A percentile compares a stretch with the other conserved stretches of the same genome.
Evolutionary conservation across 768 basidiomycete species (phyloP).

Genomic region (Termitomyces sp.): DNA sequence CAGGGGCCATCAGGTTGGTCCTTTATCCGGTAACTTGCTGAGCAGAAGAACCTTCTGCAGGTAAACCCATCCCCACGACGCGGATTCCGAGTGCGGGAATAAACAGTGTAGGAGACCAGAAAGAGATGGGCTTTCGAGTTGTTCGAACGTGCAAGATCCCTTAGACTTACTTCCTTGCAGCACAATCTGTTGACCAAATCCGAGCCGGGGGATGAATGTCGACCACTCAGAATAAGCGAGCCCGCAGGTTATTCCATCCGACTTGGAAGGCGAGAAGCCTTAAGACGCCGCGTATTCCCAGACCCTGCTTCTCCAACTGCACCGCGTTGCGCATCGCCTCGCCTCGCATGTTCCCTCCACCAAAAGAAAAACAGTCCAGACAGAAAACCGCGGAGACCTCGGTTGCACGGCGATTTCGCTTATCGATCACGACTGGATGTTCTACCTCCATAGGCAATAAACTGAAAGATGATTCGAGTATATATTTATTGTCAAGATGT

Average conservation of each 20-base stretch:
- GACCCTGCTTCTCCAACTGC: conserved; percentile 15
- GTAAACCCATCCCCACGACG: conserved; percentile 4
- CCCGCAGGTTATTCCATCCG: not conserved
- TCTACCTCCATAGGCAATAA: not conserved
- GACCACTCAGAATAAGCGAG: not conserved
- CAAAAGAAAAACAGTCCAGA: not conserved
- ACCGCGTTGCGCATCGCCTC: conserved; percentile 14
- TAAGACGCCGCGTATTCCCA: conserved; percentile 12
- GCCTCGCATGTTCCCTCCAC: conserved; percentile 2
- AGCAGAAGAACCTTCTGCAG: not conserved
- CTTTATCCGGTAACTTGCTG: conserved; percentile 8
- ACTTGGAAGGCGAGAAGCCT: conserved; percentile 3
- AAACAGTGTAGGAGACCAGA: not conserved
- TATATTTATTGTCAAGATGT: too few species aligned
- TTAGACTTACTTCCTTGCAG: too few species aligned
- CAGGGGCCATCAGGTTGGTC: not conserved
- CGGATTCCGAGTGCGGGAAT: conserved; percentile 1
- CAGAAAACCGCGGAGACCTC: conserved; percentile 22
- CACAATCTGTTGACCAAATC: not conserved
- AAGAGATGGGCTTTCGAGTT: not conserved
- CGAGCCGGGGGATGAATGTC: not conserved
- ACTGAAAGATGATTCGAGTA: not conserved
- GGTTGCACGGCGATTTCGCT: conserved; percentile 11
- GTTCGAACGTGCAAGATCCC: not conserved
- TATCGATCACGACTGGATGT: not conserved